phyloP scores from a whole-genome alignment of 805 yeast species.

The Kodamaea fukazawae region DNA sequence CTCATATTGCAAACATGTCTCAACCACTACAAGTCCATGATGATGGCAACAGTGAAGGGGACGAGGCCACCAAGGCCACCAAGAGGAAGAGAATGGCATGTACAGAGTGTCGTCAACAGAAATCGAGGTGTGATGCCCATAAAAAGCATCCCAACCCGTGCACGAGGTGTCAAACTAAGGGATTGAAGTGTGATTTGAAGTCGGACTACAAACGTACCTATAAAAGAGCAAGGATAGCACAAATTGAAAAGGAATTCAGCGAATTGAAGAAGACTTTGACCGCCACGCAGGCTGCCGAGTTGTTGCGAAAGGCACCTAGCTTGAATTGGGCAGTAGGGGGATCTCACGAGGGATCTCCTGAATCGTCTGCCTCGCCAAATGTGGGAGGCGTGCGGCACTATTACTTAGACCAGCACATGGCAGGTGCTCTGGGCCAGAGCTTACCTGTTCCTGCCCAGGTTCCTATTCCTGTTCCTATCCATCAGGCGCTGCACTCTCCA shows the following conservation, averaged over 20 bases:
- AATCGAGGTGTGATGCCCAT: constrained; percentile 84
- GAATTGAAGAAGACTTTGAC: constrained; percentile 59
- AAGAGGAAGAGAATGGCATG: constrained; percentile 73
- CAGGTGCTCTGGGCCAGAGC: no score
- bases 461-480: not conserved
- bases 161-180: constrained; percentile 72
- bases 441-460: no score
- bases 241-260: constrained; percentile 75
- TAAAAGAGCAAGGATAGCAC: constrained; percentile 81
- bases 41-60: constrained; percentile 15
- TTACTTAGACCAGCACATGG: no score
- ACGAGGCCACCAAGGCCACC: constrained; percentile 10
- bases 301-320: constrained; percentile 25
- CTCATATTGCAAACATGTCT: constrained; percentile 45
- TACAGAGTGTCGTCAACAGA: constrained; percentile 94
- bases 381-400: not conserved
- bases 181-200: constrained; percentile 67
- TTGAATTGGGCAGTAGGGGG: constrained; percentile 4
- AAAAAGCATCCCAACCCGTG: constrained; percentile 77
- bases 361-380: not conserved
- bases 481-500: constrained; percentile 8
- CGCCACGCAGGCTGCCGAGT: constrained; percentile 30
- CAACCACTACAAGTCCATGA: constrained; percentile 35
- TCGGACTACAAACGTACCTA: constrained; percentile 85
- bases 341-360: constrained; percentile 1